These are phyloP conservation scores for Echium plantagineum DNA, from an alignment of 257 asterid species.

Conservation along the genomic window DNA sequence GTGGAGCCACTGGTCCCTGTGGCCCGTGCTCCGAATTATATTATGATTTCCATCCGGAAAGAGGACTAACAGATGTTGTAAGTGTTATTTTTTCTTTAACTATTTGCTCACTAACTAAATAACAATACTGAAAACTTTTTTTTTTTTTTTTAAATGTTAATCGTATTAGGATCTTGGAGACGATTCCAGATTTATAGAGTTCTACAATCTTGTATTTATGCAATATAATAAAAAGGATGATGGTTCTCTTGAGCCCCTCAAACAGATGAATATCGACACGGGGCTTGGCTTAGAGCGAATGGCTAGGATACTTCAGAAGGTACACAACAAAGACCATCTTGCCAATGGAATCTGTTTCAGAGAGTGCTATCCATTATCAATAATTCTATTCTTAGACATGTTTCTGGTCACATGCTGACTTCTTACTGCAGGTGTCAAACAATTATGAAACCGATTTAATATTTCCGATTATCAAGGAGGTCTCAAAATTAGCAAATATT, in stretches of 20 bases:
- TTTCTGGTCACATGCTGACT: slow-evolving; percentile 6
- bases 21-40: slow-evolving; percentile 96
- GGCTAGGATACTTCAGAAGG: slow-evolving; percentile 94
- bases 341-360: background rate
- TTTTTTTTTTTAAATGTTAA: background rate
- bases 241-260: slow-evolving; percentile 93
- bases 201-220: slow-evolving; percentile 95
- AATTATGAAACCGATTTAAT: slow-evolving; percentile 87
- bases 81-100: slow-evolving; percentile 18
- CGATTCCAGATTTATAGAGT: slow-evolving; percentile 91
- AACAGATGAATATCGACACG: slow-evolving; percentile 89
- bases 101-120: slow-evolving; percentile 4
- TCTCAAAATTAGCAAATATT: slow-evolving; percentile 60
- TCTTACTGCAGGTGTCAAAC: slow-evolving; percentile 67
- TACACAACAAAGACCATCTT: slow-evolving; percentile 7
- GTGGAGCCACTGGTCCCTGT: slow-evolving; percentile 93
- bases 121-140: background rate
- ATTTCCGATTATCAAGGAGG: slow-evolving; percentile 80
- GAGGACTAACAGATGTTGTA: slow-evolving; percentile 61
- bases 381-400: background rate
- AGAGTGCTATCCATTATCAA: background rate
- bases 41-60: slow-evolving; percentile 86
- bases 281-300: slow-evolving; percentile 96
- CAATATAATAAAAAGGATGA: slow-evolving; percentile 82
- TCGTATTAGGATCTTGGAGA: slow-evolving; percentile 79